Evolutionary conservation across 164 flowering plant species (phyloP).

Genomic region (Taxillus chinensis): DNA sequence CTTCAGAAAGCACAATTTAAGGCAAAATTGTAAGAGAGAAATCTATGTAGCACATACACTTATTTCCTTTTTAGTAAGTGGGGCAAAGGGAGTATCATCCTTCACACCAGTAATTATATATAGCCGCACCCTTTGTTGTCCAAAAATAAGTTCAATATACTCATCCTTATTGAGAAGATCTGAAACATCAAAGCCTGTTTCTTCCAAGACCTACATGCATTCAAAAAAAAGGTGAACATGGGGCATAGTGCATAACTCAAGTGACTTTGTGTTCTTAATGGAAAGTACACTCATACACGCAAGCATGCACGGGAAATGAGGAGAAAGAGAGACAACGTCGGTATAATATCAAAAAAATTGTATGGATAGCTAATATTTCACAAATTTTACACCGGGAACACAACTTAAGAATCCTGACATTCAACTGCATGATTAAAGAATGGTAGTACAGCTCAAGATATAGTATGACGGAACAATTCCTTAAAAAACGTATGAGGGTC

Average conservation of each 20-base stretch:
- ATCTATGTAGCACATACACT: conserved; percentile 49
- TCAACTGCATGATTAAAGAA: too few species aligned
- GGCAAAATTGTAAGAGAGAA: background rate
- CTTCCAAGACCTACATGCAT: conserved; percentile 71
- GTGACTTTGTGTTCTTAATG: too few species aligned
- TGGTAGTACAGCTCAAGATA: too few species aligned
- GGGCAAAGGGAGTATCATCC: conserved; percentile 86
- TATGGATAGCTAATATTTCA: too few species aligned
- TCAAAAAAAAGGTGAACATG: background rate
- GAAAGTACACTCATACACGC: background rate
- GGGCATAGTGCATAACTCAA: too few species aligned
- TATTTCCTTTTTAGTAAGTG: conserved; percentile 94
- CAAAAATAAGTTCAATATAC: conserved; percentile 62
- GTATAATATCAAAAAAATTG: too few species aligned
- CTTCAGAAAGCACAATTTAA: background rate
- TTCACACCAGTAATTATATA: conserved; percentile 79
- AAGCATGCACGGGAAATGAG: too few species aligned
- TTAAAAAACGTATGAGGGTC: too few species aligned
- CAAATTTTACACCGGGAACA: too few species aligned
- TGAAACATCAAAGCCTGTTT: conserved; percentile 86
- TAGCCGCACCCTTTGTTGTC: conserved; percentile 89
- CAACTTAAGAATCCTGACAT: too few species aligned
- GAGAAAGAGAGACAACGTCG: too few species aligned
- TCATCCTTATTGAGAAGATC: conserved; percentile 64
- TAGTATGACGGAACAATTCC: too few species aligned